phyloP scores from a whole-genome alignment of 306 rosid species.

The Coriaria nepalensis region DNA sequence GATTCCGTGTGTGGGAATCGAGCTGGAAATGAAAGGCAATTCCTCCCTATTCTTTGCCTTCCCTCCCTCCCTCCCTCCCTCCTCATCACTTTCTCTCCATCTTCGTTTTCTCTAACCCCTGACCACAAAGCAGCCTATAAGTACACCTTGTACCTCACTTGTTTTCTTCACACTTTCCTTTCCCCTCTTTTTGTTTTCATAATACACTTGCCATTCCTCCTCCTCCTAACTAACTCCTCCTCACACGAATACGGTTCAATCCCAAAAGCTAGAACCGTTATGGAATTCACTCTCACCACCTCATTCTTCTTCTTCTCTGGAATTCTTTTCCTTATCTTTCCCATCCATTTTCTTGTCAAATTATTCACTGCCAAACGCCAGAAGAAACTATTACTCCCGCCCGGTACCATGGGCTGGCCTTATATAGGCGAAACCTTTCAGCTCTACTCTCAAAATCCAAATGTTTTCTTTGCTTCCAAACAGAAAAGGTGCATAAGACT shows the following conservation, averaged over 20 bases:
- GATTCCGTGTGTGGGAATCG: conserved; percentile 50
- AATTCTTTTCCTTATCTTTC: conserved; percentile 19
- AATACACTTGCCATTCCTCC: too few species aligned
- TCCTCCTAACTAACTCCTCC: too few species aligned
- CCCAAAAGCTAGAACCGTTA: neutral
- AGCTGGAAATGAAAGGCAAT: conserved; percentile 47
- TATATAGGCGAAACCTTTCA: conserved; percentile 86
- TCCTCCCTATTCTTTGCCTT: conserved; percentile 1
- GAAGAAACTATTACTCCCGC: conserved; percentile 50
- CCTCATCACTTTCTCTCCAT: neutral
- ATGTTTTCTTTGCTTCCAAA: conserved; percentile 68
- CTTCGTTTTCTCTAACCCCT: conserved; percentile 13
- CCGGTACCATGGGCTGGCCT: conserved; percentile 81
- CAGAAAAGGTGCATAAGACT: conserved; percentile 31
- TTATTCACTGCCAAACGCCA: conserved; percentile 16
- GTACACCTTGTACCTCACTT: neutral
- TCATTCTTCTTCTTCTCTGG: conserved; percentile 14
- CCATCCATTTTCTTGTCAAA: conserved; percentile 19
- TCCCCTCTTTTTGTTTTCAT: neutral
- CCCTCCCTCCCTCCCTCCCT: neutral
- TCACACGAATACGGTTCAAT: too few species aligned
- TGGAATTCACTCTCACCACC: conserved; percentile 21
- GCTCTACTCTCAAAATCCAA: conserved; percentile 92
- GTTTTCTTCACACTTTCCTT: conserved; percentile 8
- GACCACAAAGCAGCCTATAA: conserved; percentile 10